Evolutionary conservation across 2,329 filamentous ascomycete species (phyloP).

Genomic region (Fusarium sp.): DNA sequence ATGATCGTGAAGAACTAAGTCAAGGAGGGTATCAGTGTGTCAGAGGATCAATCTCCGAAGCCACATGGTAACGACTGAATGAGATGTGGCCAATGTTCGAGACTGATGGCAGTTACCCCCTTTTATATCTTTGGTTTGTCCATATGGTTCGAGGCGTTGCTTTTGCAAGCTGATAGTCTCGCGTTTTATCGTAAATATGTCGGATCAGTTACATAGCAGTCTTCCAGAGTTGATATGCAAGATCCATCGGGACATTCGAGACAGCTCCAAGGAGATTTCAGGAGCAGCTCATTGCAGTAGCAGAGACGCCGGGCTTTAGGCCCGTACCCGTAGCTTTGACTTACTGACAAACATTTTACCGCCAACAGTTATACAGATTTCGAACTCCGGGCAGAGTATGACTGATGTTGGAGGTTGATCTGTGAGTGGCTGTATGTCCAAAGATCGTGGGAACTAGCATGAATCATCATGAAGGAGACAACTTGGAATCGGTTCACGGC

Average conservation of each 20-base stretch:
- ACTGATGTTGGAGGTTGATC: neutral
- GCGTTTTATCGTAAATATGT: neutral
- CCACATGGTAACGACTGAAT: constrained; percentile 22
- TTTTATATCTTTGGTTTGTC: constrained; percentile 12
- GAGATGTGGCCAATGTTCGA: constrained; percentile 11
- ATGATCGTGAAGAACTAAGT: constrained; percentile 27
- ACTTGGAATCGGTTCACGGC: neutral
- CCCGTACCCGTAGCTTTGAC: constrained; percentile 1
- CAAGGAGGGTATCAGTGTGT: constrained; percentile 24
- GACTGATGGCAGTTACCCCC: neutral
- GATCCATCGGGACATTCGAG: constrained; percentile 16
- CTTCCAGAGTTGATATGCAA: neutral
- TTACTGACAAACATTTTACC: neutral
- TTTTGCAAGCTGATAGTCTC: neutral
- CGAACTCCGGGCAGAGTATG: neutral
- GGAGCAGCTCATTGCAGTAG: neutral
- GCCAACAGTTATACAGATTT: neutral
- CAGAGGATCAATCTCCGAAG: constrained; percentile 26
- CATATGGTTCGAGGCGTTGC: neutral
- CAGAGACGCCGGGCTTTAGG: neutral
- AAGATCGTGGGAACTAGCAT: constrained; percentile 16
- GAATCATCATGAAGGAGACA: constrained; percentile 10
- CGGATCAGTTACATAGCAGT: neutral
- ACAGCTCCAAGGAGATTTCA: constrained; percentile 1
- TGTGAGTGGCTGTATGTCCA: constrained; percentile 5